These are phyloP conservation scores for Volutella citrinella DNA, from an alignment of 2,329 filamentous ascomycete genomes.

Conservation along the genomic window DNA sequence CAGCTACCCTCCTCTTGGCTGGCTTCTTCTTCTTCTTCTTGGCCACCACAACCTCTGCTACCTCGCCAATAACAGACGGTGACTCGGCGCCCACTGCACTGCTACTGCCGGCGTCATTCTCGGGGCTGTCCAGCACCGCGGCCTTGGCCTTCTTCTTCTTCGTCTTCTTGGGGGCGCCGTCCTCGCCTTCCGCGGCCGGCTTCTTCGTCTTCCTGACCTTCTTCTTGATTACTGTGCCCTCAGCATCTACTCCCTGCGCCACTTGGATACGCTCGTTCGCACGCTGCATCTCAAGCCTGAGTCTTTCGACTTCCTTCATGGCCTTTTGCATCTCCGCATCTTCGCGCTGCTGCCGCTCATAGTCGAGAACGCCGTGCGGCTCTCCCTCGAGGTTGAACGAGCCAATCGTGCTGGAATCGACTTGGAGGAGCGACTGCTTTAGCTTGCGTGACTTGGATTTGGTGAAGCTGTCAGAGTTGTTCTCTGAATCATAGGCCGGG, in stretches of 20 bases:
- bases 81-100: constrained; percentile 15
- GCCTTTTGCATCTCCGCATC: constrained; percentile 87
- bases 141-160: constrained; percentile 26
- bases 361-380: constrained; percentile 45
- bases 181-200: constrained; percentile 14
- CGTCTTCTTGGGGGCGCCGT: constrained; percentile 29
- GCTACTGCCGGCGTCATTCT: constrained; percentile 16
- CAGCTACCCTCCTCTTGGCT: constrained; percentile 31
- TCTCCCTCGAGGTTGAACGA: constrained; percentile 62
- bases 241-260: constrained; percentile 63
- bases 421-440: constrained; percentile 69
- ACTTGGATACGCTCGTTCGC: constrained; percentile 73
- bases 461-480: constrained; percentile 42
- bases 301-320: constrained; percentile 81
- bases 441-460: constrained; percentile 50
- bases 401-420: constrained; percentile 82
- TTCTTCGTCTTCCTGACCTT: constrained; percentile 58
- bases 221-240: constrained; percentile 64
- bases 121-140: constrained; percentile 13
- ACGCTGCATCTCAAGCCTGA: constrained; percentile 85
- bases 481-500: constrained; percentile 54
- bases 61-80: constrained; percentile 10
- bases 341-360: constrained; percentile 68
- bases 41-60: constrained; percentile 31
- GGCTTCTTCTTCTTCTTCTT: constrained; percentile 52